phyloP scores from a whole-genome alignment of 2,329 filamentous ascomycete species.

The Claviceps purpurea region DNA sequence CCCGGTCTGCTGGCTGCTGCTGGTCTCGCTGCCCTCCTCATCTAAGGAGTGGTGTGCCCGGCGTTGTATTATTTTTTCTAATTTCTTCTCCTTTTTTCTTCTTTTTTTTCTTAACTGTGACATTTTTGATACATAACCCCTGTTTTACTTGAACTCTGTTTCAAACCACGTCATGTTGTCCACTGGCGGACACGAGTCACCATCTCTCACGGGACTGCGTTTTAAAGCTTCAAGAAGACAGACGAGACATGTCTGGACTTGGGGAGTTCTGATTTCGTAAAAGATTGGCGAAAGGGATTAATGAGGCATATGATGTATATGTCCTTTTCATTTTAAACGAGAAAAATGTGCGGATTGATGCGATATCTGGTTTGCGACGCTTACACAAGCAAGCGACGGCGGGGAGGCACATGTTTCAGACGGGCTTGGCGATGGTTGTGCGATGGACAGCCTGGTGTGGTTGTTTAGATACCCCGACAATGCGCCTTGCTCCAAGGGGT shows the following conservation, averaged over 20 bases:
- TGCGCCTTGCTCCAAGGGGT: constrained; percentile 12
- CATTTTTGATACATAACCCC: constrained; percentile 31
- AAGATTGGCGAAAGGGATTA: constrained; percentile 15
- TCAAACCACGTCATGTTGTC: constrained; percentile 12
- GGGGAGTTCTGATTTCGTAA: constrained; percentile 9
- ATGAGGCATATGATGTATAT: constrained; percentile 22
- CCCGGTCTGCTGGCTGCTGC: constrained; percentile 36
- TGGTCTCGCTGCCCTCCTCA: constrained; percentile 33
- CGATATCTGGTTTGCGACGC: constrained; percentile 7
- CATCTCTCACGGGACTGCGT: constrained; percentile 12
- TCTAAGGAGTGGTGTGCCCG: constrained; percentile 22
- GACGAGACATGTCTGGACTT: constrained; percentile 5
- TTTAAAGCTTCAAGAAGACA: constrained; percentile 10
- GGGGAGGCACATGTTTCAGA: neutral
- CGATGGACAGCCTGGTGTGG: neutral
- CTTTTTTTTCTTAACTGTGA: constrained; percentile 15
- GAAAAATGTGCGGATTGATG: constrained; percentile 13
- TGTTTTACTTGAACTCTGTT: constrained; percentile 17
- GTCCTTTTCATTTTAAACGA: constrained; percentile 11
- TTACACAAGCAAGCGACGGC: neutral
- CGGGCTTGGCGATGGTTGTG: neutral
- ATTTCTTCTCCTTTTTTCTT: neutral
- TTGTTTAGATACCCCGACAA: constrained; percentile 12
- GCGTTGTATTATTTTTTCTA: neutral
- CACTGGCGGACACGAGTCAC: constrained; percentile 8